These are phyloP conservation scores for Starmerella stigmatis DNA, from an alignment of 805 yeast species.

Conservation along the genomic window DNA sequence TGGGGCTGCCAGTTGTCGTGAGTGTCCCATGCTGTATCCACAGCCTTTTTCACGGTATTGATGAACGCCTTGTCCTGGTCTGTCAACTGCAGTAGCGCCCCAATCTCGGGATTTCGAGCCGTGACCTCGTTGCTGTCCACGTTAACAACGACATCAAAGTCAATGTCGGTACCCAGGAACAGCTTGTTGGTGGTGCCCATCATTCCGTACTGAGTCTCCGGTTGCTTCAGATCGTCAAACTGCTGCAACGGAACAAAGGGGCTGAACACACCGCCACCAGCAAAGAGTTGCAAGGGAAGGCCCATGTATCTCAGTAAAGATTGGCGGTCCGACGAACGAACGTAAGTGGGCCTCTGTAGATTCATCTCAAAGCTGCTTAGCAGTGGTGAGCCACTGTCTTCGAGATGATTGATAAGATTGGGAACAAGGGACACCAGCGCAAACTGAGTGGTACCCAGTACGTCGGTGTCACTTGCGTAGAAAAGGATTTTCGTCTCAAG, in stretches of 20 bases:
- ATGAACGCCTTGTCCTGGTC: slow-evolving; percentile 68
- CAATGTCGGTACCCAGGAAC: slow-evolving; percentile 51
- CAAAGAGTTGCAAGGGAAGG: slow-evolving; percentile 75
- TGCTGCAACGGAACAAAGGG: slow-evolving; percentile 95
- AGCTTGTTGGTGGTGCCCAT: slow-evolving; percentile 85
- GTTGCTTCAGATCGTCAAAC: slow-evolving; percentile 54
- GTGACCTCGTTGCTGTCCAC: slow-evolving; percentile 40
- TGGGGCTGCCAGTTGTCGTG: slow-evolving; percentile 35
- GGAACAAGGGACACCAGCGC: slow-evolving; percentile 78
- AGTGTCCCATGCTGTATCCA: slow-evolving; percentile 36
- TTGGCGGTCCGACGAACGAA: slow-evolving; percentile 66
- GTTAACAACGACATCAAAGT: slow-evolving; percentile 63
- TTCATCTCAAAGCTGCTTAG: slow-evolving; percentile 45
- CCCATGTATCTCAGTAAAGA: slow-evolving; percentile 76
- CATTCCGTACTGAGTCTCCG: slow-evolving; percentile 51
- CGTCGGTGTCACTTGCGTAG: slow-evolving; percentile 70
- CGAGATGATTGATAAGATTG: slow-evolving; percentile 57
- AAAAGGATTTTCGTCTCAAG: slow-evolving; percentile 66
- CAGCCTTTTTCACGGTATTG: slow-evolving; percentile 43
- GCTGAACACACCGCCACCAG: slow-evolving; percentile 75
- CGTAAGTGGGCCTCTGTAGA: slow-evolving; percentile 49
- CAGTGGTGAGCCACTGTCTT: slow-evolving; percentile 71
- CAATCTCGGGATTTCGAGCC: slow-evolving; percentile 36
- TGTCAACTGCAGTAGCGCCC: slow-evolving; percentile 39
- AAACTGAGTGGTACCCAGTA: slow-evolving; percentile 71